Conservation (phyloP, 441 rosid genomes). For the Isatis lusitanica region DNA sequence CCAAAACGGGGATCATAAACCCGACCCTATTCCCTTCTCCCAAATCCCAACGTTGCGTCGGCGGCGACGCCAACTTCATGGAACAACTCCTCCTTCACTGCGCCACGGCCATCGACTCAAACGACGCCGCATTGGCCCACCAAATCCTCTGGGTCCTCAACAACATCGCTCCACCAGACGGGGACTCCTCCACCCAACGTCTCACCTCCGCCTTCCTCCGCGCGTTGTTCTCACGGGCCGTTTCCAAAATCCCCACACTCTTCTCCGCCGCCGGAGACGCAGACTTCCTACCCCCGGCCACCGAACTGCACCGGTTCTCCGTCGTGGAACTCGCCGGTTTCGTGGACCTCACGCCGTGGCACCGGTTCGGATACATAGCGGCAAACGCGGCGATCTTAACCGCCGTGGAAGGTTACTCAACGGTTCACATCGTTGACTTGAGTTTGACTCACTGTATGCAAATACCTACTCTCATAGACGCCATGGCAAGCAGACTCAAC, state of each 20-base stretch:
- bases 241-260: conserved; percentile 56
- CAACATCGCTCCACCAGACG: conserved; percentile 82
- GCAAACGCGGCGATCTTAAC: conserved; percentile 78
- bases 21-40: conserved; percentile 43
- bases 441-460: conserved; percentile 94
- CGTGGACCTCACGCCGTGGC: conserved; percentile 93
- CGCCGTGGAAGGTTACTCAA: conserved; percentile 70
- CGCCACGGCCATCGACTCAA: conserved; percentile 76
- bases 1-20: conserved; percentile 61
- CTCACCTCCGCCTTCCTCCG: conserved; percentile 75
- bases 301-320: conserved; percentile 62
- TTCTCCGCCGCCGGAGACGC: conserved; percentile 36
- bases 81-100: conserved; percentile 85
- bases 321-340: conserved; percentile 75
- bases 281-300: conserved; percentile 39
- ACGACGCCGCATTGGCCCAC: conserved; percentile 73
- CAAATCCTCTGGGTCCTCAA: conserved; percentile 88
- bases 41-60: neutral
- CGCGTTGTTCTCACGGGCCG: conserved; percentile 76
- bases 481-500: conserved; percentile 53
- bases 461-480: conserved; percentile 85
- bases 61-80: conserved; percentile 72
- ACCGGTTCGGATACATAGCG: conserved; percentile 81
- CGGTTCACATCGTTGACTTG: conserved; percentile 76
- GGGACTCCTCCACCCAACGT: conserved; percentile 77